phyloP scores from a whole-genome alignment of 2,329 filamentous ascomycete species.

The Colletotrichum caudatum region DNA sequence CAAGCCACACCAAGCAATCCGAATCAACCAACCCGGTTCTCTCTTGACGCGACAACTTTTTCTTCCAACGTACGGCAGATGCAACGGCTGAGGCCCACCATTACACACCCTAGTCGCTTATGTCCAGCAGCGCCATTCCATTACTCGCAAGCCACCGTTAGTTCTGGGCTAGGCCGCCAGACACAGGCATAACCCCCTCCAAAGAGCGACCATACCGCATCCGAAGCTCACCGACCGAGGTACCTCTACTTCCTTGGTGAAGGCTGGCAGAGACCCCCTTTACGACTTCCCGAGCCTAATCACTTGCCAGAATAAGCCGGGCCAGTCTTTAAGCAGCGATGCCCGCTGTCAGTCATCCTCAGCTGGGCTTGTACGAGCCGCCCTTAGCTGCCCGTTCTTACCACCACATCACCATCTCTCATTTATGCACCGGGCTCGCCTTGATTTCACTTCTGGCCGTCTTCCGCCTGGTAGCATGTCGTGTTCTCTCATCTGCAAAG shows the following conservation, averaged over 20 bases:
- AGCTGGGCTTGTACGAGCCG: constrained; percentile 48
- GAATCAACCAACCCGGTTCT: constrained; percentile 29
- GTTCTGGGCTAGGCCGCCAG: constrained; percentile 34
- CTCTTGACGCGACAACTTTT: constrained; percentile 28
- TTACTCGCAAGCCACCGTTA: constrained; percentile 42
- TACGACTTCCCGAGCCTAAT: constrained; percentile 43
- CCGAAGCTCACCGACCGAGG: constrained; percentile 27
- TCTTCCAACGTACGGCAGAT: constrained; percentile 37
- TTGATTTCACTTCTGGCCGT: constrained; percentile 53
- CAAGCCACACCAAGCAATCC: constrained; percentile 17
- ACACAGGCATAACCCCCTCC: constrained; percentile 39
- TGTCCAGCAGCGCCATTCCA: constrained; percentile 41
- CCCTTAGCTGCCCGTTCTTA: constrained; percentile 24
- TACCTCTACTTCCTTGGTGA: constrained; percentile 36
- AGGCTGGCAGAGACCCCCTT: constrained; percentile 28
- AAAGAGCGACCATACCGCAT: constrained; percentile 41
- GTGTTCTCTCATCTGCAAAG: constrained; percentile 4
- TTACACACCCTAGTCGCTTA: constrained; percentile 40
- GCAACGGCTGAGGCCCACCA: constrained; percentile 38
- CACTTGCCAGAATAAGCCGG: constrained; percentile 49
- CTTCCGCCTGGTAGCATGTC: constrained; percentile 36
- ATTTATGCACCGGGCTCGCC: constrained; percentile 48
- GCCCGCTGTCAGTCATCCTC: constrained; percentile 50
- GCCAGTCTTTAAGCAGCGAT: constrained; percentile 50
- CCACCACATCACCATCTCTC: constrained; percentile 36